A percentile compares a stretch with the other conserved stretches of the same genome.
phyloP scores from a whole-genome alignment of 2,329 filamentous ascomycete species.

The Geosmithia putterillii region DNA sequence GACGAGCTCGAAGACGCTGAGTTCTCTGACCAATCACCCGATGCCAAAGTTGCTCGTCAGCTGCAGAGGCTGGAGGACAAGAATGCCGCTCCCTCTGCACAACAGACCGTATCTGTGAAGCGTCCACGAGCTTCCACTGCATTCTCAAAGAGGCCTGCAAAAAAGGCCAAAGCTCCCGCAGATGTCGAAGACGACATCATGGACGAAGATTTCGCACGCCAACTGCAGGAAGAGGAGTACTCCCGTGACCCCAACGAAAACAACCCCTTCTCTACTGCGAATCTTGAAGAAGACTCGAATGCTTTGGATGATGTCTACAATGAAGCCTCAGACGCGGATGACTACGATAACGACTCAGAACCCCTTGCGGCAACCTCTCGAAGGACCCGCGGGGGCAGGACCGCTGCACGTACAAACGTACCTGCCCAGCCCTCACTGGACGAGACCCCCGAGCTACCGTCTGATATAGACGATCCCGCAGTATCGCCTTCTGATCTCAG shows the following conservation, averaged over 20 bases:
- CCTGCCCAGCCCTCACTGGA: no score
- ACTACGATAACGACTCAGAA: neutral
- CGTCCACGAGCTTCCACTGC: conserved; percentile 11
- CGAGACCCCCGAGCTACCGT: no score
- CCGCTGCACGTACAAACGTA: no score
- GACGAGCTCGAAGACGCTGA: conserved; percentile 13
- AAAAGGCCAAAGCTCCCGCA: conserved; percentile 15
- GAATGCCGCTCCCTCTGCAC: conserved; percentile 3
- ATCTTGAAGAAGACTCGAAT: conserved; percentile 7
- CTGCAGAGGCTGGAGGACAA: conserved; percentile 20
- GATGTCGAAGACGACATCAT: conserved; percentile 1
- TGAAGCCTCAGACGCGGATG: neutral
- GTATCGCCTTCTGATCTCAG: neutral
- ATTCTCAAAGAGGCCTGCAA: conserved; percentile 10
- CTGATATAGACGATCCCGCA: no score
- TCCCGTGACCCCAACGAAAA: neutral
- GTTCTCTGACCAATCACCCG: conserved; percentile 8
- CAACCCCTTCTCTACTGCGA: neutral
- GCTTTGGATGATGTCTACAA: conserved; percentile 10
- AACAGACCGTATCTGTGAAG: conserved; percentile 8
- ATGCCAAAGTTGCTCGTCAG: conserved; percentile 18
- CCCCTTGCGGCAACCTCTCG: neutral
- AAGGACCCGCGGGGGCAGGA: neutral
- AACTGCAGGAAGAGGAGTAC: conserved; percentile 4
- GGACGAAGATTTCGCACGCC: conserved; percentile 2